Evolutionary conservation across 192 early-diverging fungal genomes (phyloP).

Genomic region (Obelidium mucronatum): DNA sequence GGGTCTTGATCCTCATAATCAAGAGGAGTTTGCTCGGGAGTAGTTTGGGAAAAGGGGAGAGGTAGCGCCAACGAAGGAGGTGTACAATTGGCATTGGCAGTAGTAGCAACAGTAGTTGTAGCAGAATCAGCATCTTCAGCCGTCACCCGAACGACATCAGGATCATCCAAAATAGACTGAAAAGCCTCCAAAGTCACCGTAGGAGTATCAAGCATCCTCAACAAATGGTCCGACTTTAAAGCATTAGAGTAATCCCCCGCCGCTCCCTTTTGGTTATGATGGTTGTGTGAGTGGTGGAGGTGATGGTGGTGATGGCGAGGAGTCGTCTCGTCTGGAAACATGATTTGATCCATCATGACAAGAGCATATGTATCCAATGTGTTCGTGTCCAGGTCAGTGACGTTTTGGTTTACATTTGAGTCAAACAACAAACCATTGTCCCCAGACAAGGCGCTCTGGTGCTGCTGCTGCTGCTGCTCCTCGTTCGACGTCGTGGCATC

Average conservation of each 20-base stretch:
- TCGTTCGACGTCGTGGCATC: too few species aligned
- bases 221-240: constrained; percentile 4
- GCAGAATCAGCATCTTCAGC: background rate
- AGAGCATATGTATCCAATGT: background rate
- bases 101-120: background rate
- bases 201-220: background rate
- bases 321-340: background rate
- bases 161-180: background rate
- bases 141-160: background rate
- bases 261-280: background rate
- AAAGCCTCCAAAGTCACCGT: background rate
- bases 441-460: background rate
- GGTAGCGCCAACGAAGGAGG: background rate
- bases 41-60: too few species aligned
- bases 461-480: background rate
- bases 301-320: background rate
- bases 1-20: background rate
- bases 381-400: background rate
- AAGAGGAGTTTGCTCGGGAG: background rate
- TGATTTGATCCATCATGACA: constrained; percentile 1
- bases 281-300: background rate
- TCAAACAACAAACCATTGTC: constrained; percentile 9
- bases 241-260: background rate
- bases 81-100: background rate
- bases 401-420: background rate